Evolutionary conservation across 768 basidiomycete genomes (phyloP).

Genomic region (Lactarius tabidus): DNA sequence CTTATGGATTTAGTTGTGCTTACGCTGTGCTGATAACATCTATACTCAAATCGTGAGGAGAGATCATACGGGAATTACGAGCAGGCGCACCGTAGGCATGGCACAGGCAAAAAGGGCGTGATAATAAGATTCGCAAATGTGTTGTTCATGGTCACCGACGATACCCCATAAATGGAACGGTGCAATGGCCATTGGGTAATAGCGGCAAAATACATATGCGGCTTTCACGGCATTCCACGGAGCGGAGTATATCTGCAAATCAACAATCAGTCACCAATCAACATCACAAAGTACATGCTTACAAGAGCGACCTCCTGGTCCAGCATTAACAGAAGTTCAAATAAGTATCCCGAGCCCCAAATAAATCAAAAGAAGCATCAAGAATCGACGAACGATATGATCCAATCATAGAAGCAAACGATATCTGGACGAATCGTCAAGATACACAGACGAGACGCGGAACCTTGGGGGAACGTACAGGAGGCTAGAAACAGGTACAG

Average conservation of each 20-base stretch:
- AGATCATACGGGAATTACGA: neutral
- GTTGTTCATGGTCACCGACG: neutral
- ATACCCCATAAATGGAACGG: slow-evolving; percentile 22
- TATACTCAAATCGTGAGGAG: neutral
- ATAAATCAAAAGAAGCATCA: neutral
- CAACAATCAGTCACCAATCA: neutral
- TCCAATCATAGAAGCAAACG: slow-evolving; percentile 26
- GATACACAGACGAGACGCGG: neutral
- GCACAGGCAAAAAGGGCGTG: slow-evolving; percentile 10
- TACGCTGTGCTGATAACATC: slow-evolving; percentile 20
- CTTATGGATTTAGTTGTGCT: neutral
- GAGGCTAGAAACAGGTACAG: slow-evolving; percentile 11
- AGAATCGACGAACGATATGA: slow-evolving; percentile 21
- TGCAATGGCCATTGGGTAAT: slow-evolving; percentile 16
- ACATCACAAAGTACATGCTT: neutral
- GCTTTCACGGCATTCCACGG: slow-evolving; percentile 17
- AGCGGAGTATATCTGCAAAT: slow-evolving; percentile 16
- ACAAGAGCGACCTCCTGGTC: slow-evolving; percentile 18
- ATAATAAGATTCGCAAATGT: neutral
- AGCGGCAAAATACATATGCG: slow-evolving; percentile 23
- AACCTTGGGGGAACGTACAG: slow-evolving; percentile 6
- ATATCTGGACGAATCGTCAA: slow-evolving; percentile 7
- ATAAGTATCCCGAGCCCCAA: too few species aligned
- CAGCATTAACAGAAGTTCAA: slow-evolving; percentile 15
- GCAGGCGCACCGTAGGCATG: slow-evolving; percentile 15